Base-by-base conservation (phyloP, 148 eudicot genomes). In the Chenopodium album region DNA sequence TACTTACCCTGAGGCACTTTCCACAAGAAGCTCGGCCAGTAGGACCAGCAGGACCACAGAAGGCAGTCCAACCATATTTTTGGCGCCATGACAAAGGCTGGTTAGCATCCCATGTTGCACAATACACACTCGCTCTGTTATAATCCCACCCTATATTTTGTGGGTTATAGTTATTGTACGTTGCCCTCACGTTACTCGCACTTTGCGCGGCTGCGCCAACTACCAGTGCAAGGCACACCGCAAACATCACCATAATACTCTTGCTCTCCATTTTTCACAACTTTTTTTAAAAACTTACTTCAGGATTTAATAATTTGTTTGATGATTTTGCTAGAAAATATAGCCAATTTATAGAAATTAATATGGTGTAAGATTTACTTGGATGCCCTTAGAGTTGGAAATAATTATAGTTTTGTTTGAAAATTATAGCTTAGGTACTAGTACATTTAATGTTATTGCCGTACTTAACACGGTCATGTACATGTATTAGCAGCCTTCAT, bases 61-160 rank as follows among this genome's bases (percentile, higher is more conserved):
- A 91, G 84, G 92, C 94, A 4, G 92, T 91, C 94, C 94, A 91
- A 2, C 94, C 94, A 4, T 89, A 91, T 78, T 82, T 78, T 2
- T 76, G 54, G 44, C 92, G 79, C 89, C 90, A 91, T 0, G 85
- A 78, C 4, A 84, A 78, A 13, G 92, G 88, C 84, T 83, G 76
- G 62, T 82, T 23, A 4, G 86, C 94, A 54, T 91, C 92, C 91
- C 91, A 91, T 19, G 92, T 91, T 0, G 94, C 86, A 59, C 92
- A 91, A 59, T 79, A 91, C 0, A 85, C 92, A 69, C 92, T 90
- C 4, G 86, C 94, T 0, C 87, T 86, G 4, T 31, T 72, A 41
- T 84, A 82, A 71, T 80, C 78, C 87, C 91, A 91, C 13, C 91
- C 91, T 16, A 78, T 80, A 2, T 86, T 46, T 81, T 88, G 85